These are phyloP conservation scores for Microdochium bolleyi DNA, from an alignment of 2,329 filamentous ascomycete species.

Conservation along the genomic window DNA sequence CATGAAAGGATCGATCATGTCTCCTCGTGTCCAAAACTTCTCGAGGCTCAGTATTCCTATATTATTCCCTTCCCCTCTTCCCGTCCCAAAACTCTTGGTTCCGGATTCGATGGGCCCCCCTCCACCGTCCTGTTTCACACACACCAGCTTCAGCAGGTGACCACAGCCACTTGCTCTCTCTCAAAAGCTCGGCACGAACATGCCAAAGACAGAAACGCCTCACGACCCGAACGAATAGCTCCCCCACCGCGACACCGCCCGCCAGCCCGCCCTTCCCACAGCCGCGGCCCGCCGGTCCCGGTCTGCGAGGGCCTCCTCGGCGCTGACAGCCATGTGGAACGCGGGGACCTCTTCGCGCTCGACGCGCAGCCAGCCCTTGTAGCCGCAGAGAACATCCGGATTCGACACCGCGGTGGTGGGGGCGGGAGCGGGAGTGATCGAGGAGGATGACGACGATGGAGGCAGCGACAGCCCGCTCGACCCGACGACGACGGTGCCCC, in stretches of 20 bases:
- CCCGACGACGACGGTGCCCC: conserved; percentile 50
- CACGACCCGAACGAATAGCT: conserved; percentile 30
- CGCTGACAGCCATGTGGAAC: conserved; percentile 29
- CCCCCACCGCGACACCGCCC: conserved; percentile 40
- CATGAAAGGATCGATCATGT: too few species aligned
- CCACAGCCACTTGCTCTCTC: too few species aligned
- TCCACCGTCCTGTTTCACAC: too few species aligned
- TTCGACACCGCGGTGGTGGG: conserved; percentile 11
- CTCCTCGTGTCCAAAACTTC: too few species aligned
- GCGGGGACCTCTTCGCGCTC: conserved; percentile 31
- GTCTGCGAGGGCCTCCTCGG: conserved; percentile 35
- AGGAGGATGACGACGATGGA: conserved; percentile 1
- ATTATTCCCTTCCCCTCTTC: too few species aligned
- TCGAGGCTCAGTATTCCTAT: neutral
- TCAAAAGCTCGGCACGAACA: too few species aligned
- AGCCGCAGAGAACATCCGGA: conserved; percentile 26
- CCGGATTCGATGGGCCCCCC: too few species aligned
- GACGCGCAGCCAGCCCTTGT: conserved; percentile 45
- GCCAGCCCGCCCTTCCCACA: conserved; percentile 35
- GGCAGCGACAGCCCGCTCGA: conserved; percentile 10
- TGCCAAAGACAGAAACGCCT: too few species aligned
- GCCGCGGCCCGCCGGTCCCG: conserved; percentile 27
- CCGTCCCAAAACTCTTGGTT: too few species aligned
- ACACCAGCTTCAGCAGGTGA: too few species aligned
- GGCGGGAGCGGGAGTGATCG: conserved; percentile 14